phyloP scores from a whole-genome alignment of 176 grass and related monocot genomes.

The Raddia distichophylla region DNA sequence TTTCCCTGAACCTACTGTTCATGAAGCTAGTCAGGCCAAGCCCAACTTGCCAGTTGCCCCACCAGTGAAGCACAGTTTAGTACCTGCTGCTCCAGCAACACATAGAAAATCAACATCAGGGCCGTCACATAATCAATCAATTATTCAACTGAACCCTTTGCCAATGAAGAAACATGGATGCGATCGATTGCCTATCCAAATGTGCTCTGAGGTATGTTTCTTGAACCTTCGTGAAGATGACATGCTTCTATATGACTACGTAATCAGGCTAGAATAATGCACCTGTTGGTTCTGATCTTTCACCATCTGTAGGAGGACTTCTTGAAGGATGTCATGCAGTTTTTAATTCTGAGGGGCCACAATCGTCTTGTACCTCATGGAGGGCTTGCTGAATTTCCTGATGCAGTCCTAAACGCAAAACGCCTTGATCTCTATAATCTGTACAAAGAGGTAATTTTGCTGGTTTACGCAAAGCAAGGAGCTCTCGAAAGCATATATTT shows the following conservation, averaged over 20 bases:
- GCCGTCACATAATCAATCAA: slow-evolving; percentile 60
- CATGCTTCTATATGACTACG: slow-evolving; percentile 19
- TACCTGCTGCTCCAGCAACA: slow-evolving; percentile 48
- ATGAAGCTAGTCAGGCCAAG: slow-evolving; percentile 57
- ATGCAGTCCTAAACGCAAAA: slow-evolving; percentile 94
- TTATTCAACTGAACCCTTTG: slow-evolving; percentile 84
- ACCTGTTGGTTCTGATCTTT: slow-evolving; percentile 15
- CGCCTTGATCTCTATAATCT: slow-evolving; percentile 97
- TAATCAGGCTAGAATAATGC: background rate
- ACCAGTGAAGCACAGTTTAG: slow-evolving; percentile 60
- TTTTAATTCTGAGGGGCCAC: slow-evolving; percentile 85
- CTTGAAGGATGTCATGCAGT: slow-evolving; percentile 93
- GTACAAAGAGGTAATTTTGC: slow-evolving; percentile 84
- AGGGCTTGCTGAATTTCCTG: slow-evolving; percentile 93
- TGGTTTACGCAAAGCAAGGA: slow-evolving; percentile 16
- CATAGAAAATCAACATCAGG: slow-evolving; percentile 81
- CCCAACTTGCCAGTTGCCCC: slow-evolving; percentile 44
- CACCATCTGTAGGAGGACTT: slow-evolving; percentile 72
- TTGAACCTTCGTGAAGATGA: slow-evolving; percentile 28
- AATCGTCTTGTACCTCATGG: slow-evolving; percentile 87
- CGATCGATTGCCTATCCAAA: slow-evolving; percentile 72
- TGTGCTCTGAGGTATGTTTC: slow-evolving; percentile 73
- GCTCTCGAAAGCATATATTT: background rate
- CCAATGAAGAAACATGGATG: slow-evolving; percentile 99
- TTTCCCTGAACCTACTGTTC: slow-evolving; percentile 40